Evolutionary conservation across 2,329 filamentous ascomycete species (phyloP).

Genomic region (Eutypella sp.): DNA sequence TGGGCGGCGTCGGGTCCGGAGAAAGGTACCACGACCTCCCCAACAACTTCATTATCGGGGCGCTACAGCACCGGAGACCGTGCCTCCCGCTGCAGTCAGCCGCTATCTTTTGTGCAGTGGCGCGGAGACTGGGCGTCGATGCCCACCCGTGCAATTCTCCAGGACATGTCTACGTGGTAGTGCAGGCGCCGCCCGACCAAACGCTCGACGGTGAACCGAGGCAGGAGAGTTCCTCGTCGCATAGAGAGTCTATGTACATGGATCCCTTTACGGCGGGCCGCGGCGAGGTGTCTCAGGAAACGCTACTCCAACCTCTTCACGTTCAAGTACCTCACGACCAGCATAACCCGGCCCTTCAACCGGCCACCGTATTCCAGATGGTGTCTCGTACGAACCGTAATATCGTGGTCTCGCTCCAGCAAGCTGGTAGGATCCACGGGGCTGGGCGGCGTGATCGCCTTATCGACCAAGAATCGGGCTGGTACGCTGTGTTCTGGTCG

Average conservation of each 20-base stretch:
- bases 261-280: constrained; percentile 37
- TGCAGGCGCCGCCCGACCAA: constrained; percentile 29
- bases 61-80: constrained; percentile 46
- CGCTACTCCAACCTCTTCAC: constrained; percentile 6
- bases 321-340: neutral
- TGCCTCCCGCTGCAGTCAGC: constrained; percentile 60
- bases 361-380: constrained; percentile 49
- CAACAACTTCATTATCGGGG: constrained; percentile 61
- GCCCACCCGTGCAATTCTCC: constrained; percentile 62
- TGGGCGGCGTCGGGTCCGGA: constrained; percentile 37
- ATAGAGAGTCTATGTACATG: constrained; percentile 47
- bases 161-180: constrained; percentile 61
- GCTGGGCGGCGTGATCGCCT: neutral
- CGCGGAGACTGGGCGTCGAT: constrained; percentile 50
- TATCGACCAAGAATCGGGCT: constrained; percentile 7
- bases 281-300: constrained; percentile 4
- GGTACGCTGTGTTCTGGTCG: constrained; percentile 12
- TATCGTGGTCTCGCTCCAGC: constrained; percentile 56
- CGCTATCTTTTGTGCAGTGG: constrained; percentile 61
- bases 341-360: constrained; percentile 37
- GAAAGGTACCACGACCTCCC: constrained; percentile 56
- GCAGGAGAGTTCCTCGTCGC: no score
- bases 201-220: constrained; percentile 22
- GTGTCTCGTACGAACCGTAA: constrained; percentile 59
- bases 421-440: constrained; percentile 15